These are phyloP conservation scores for Agastache rugosa DNA, from an alignment of 257 asterid species.

Conservation along the genomic window DNA sequence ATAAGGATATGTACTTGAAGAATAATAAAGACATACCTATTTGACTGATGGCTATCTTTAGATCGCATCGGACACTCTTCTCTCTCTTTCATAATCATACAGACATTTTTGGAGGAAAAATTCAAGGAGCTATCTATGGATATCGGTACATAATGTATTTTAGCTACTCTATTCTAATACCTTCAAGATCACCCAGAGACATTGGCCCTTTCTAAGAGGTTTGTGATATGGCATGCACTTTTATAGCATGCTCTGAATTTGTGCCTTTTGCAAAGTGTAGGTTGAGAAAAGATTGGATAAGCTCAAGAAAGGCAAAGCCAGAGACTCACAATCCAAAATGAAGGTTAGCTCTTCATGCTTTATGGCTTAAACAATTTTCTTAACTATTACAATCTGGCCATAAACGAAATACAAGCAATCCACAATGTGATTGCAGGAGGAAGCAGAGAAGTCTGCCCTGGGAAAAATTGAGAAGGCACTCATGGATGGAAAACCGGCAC, in stretches of 20 bases:
- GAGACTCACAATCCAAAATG: conserved; percentile 79
- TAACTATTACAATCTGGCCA: conserved; percentile 18
- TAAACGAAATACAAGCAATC: conserved; percentile 1
- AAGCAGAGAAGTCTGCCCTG: conserved; percentile 91
- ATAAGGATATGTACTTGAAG: conserved; percentile 1
- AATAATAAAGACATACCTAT: conserved; percentile 9
- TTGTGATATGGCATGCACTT: conserved; percentile 19
- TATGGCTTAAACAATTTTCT: neutral
- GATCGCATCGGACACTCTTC: neutral
- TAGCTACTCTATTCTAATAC: neutral
- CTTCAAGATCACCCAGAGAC: neutral
- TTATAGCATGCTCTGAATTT: conserved; percentile 28
- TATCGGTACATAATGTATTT: neutral
- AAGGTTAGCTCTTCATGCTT: conserved; percentile 56
- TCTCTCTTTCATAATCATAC: conserved; percentile 9
- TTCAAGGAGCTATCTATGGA: conserved; percentile 3
- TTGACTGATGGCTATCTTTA: neutral
- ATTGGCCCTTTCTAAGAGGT: neutral
- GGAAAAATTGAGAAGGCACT: conserved; percentile 74
- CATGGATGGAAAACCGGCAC: conserved; percentile 95
- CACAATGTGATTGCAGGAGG: conserved; percentile 69
- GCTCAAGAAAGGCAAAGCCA: conserved; percentile 86
- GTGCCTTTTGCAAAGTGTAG: conserved; percentile 68
- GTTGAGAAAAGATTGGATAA: conserved; percentile 95
- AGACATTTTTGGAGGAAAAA: neutral